These are phyloP conservation scores for Boletellus sp. DNA, from an alignment of 768 basidiomycete genomes.

Conservation along the genomic window DNA sequence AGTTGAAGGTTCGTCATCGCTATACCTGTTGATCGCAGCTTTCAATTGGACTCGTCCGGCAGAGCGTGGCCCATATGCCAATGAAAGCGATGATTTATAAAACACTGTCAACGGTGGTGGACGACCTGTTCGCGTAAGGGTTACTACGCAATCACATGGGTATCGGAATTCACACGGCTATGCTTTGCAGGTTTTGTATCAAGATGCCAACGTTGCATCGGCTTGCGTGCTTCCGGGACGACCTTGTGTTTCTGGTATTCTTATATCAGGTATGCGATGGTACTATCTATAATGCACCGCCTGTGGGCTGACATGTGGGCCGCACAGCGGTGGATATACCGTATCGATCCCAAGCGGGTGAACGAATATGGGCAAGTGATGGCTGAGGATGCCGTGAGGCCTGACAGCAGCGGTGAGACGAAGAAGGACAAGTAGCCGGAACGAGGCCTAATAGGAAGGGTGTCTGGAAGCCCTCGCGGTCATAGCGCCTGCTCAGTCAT, in stretches of 20 bases:
- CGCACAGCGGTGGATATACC: slow-evolving; percentile 91
- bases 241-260: slow-evolving; percentile 88
- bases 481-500: not conserved
- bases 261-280: slow-evolving; percentile 73
- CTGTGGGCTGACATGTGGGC: slow-evolving; percentile 9
- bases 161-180: slow-evolving; percentile 13
- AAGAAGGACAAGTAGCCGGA: slow-evolving; percentile 51
- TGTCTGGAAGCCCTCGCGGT: not conserved
- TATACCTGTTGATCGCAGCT: slow-evolving; percentile 4
- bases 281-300: slow-evolving; percentile 6
- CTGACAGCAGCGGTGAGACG: slow-evolving; percentile 42
- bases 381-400: slow-evolving; percentile 41
- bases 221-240: slow-evolving; percentile 86
- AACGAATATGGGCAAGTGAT: slow-evolving; percentile 96
- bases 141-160: slow-evolving; percentile 15
- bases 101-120: slow-evolving; percentile 83
- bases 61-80: slow-evolving; percentile 97
- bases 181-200: slow-evolving; percentile 71
- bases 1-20: slow-evolving; percentile 67
- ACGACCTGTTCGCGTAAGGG: slow-evolving; percentile 86
- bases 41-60: slow-evolving; percentile 12
- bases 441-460: slow-evolving; percentile 6
- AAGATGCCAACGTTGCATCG: slow-evolving; percentile 96
- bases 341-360: slow-evolving; percentile 87
- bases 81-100: slow-evolving; percentile 99